Base-by-base conservation (phyloP, 768 basidiomycete genomes). In the Clitopilus hobsonii region DNA sequence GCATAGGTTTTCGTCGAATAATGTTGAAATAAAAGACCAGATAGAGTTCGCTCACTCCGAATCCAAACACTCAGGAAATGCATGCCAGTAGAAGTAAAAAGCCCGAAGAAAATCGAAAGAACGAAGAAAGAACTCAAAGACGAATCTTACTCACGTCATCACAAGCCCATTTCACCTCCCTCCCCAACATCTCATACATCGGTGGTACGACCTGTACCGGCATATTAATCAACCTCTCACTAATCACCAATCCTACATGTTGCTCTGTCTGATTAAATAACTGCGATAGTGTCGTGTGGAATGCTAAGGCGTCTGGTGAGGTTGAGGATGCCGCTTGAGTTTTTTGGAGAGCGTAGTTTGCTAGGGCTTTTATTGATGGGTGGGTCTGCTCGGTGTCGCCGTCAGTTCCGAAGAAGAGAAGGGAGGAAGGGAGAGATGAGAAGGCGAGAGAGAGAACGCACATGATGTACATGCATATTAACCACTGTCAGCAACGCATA, bases 211-310 rank as follows among this genome's bases (percentile, higher is more conserved):
- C 84, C 61, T 98, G 92, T 13, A 94, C 88, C 0, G 96, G 96
- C 86, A 99, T 95, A 67, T 98, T 99, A 60, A 97, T 79, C 51
- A 98, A 75, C 0, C 96, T 79, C 67, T 97, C 93, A 59, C 87
- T 89, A 59, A 99, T 75, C 7, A 98, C 78, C 16, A 97, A 77
- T 1, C 92, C 96, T 47, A 96, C 82, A 57, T 89, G 83, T 14
- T 75, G 73, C 30, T 72, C 69, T 29, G 61, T 75, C 48, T 75
- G 76, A 13, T 74, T 76, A 55, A 89, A 79, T 5, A 89, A 73
- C 8, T 69, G 65, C 59, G 79, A 74, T 23, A 91, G 77, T 10
- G 80, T 68, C 24, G 74, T 55, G 57, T 86, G 80, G 61, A 89
- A 76, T 26, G 74, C 65, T 11, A 70, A 58, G 57, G 85, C 75